phyloP scores from a whole-genome alignment of 1,284 basidiomycete genomes.

The Austroboletus novae-zelandiae region DNA sequence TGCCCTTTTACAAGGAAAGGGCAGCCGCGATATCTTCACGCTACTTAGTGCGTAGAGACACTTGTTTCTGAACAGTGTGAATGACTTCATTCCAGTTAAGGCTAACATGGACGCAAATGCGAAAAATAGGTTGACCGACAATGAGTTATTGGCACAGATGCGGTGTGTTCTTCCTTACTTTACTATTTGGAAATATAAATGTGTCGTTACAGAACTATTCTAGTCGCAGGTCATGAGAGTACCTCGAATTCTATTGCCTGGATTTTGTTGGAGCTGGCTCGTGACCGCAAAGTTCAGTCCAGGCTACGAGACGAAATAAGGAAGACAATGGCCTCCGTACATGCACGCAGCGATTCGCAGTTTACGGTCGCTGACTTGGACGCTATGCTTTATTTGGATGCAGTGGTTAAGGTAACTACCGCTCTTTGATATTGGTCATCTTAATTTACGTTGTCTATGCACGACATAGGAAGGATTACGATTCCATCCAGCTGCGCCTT shows the following conservation, averaged over 20 bases:
- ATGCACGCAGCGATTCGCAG: slow-evolving; percentile 36
- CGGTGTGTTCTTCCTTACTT: slow-evolving; percentile 27
- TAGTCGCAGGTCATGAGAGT: slow-evolving; percentile 52
- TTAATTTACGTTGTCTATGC: neutral
- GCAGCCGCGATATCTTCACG: slow-evolving; percentile 39
- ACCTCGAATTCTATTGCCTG: slow-evolving; percentile 42
- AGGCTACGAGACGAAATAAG: slow-evolving; percentile 42
- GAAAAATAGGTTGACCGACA: slow-evolving; percentile 42
- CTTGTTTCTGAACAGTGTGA: no score
- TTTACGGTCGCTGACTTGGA: slow-evolving; percentile 47
- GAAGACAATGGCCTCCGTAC: slow-evolving; percentile 32
- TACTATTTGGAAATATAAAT: neutral
- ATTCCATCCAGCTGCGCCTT: slow-evolving; percentile 34
- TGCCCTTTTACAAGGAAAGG: slow-evolving; percentile 32
- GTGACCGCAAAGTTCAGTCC: slow-evolving; percentile 36
- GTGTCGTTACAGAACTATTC: slow-evolving; percentile 24
- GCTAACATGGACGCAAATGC: slow-evolving; percentile 49
- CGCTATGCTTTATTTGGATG: slow-evolving; percentile 48
- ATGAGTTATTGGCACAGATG: slow-evolving; percentile 56
- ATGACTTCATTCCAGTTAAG: slow-evolving; percentile 39
- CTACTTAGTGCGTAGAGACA: slow-evolving; percentile 35
- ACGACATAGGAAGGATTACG: slow-evolving; percentile 37
- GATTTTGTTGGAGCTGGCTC: slow-evolving; percentile 42
- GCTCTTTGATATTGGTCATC: neutral
- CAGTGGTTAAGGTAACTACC: slow-evolving; percentile 47